Percentiles rank a stretch among this genome's conserved stretches.
phyloP scores from a whole-genome alignment of 352 stramenopile genomes.

The Aphanomyces astaci region DNA sequence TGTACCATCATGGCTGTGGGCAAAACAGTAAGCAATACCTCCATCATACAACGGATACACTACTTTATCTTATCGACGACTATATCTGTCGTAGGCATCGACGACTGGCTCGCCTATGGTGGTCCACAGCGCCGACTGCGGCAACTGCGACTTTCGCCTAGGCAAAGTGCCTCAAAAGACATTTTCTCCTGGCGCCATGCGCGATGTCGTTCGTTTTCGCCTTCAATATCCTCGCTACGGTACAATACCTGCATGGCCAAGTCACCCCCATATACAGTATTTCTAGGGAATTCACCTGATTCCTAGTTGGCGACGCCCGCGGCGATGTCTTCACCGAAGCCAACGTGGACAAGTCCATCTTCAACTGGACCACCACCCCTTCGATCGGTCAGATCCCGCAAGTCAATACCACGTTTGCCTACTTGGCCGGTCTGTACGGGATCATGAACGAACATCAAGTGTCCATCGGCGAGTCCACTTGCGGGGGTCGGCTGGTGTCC shows the following conservation, averaged over 20 bases:
- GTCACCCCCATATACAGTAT: no score
- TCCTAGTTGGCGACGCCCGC: constrained; percentile 51
- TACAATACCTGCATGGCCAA: no score
- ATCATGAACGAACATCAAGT: constrained; percentile 84
- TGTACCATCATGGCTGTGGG: constrained; percentile 23
- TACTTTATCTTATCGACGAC: no score
- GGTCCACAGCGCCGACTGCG: constrained; percentile 80
- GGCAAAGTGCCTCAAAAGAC: constrained; percentile 61
- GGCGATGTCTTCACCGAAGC: constrained; percentile 51
- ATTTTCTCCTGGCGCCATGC: constrained; percentile 35
- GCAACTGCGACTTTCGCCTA: constrained; percentile 76
- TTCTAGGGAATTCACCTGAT: no score
- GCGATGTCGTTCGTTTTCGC: constrained; percentile 50
- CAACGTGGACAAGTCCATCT: constrained; percentile 64
- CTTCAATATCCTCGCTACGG: constrained; percentile 79
- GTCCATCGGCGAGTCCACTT: constrained; percentile 78
- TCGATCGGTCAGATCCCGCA: constrained; percentile 67
- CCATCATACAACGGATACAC: no score
- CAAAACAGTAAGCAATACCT: not conserved
- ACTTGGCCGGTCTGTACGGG: constrained; percentile 67
- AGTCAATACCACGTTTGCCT: constrained; percentile 55
- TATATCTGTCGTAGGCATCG: constrained; percentile 39
- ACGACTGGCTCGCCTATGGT: constrained; percentile 68
- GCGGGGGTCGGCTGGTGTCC: constrained; percentile 52
- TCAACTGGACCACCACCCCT: constrained; percentile 53